phyloP scores from a whole-genome alignment of 768 basidiomycete genomes.

The Leucocoprinus sp. region DNA sequence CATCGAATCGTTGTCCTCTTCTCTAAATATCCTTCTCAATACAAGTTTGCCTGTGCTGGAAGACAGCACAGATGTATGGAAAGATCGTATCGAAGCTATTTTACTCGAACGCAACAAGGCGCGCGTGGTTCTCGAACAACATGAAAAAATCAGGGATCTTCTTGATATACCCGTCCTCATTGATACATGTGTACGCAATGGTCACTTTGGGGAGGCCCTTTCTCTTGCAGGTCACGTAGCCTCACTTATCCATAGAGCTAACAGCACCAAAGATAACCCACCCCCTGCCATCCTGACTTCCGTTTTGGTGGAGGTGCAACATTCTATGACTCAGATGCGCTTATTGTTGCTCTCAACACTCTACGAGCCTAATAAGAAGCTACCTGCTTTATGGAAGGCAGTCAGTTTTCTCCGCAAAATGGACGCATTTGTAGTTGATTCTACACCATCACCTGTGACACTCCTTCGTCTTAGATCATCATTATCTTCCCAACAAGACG shows the following conservation, averaged over 20 bases:
- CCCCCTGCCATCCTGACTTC: slow-evolving; percentile 44
- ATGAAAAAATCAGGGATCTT: slow-evolving; percentile 87
- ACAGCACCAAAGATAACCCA: slow-evolving; percentile 20
- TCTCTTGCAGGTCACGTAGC: slow-evolving; percentile 71
- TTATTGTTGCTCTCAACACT: slow-evolving; percentile 70
- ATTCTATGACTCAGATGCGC: slow-evolving; percentile 66
- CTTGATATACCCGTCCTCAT: slow-evolving; percentile 87
- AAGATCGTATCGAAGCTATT: slow-evolving; percentile 64
- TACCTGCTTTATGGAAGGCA: slow-evolving; percentile 86
- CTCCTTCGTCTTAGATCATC: slow-evolving; percentile 5
- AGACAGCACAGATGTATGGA: slow-evolving; percentile 61
- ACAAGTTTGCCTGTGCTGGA: slow-evolving; percentile 72
- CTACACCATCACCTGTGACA: not conserved
- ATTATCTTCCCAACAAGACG: slow-evolving; percentile 19
- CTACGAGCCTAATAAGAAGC: slow-evolving; percentile 74
- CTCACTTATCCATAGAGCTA: slow-evolving; percentile 26
- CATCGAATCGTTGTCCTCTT: slow-evolving; percentile 64
- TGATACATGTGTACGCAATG: slow-evolving; percentile 89
- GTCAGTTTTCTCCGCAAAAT: slow-evolving; percentile 82
- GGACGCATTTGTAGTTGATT: slow-evolving; percentile 43
- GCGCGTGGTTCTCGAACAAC: slow-evolving; percentile 83
- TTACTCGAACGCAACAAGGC: slow-evolving; percentile 70
- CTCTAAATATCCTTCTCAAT: slow-evolving; percentile 60
- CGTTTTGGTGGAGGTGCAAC: slow-evolving; percentile 58
- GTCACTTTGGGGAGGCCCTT: slow-evolving; percentile 87